Percentiles rank a stretch among this genome's conserved stretches.
Evolutionary conservation across 2,329 filamentous ascomycete genomes (phyloP).

Genomic region (Monosporascus sp.): DNA sequence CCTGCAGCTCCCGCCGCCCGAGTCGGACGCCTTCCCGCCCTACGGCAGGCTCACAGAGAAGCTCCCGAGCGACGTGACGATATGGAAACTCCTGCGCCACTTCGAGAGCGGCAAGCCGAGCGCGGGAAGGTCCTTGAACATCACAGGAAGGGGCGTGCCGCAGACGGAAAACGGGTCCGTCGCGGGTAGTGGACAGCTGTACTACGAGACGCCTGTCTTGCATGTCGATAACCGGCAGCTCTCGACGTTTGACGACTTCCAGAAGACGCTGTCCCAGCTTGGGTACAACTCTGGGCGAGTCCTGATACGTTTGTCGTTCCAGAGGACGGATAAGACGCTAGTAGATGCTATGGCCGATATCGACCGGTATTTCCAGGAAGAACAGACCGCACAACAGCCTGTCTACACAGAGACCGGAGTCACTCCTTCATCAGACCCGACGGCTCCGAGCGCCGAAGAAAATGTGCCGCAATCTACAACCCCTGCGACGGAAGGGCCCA

Average conservation of each 20-base stretch:
- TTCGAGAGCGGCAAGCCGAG: slow-evolving; percentile 75
- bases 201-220: slow-evolving; percentile 82
- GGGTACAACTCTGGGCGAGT: slow-evolving; percentile 82
- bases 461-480: neutral
- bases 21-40: slow-evolving; percentile 54
- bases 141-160: slow-evolving; percentile 78
- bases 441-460: neutral
- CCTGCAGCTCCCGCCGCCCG: slow-evolving; percentile 73
- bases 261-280: slow-evolving; percentile 82
- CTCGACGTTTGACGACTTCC: slow-evolving; percentile 71
- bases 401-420: slow-evolving; percentile 5
- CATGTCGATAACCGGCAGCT: slow-evolving; percentile 80
- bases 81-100: slow-evolving; percentile 87
- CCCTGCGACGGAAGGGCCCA: neutral
- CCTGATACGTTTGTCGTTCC: slow-evolving; percentile 72
- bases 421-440: slow-evolving; percentile 7
- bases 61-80: slow-evolving; percentile 77
- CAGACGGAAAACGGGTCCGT: slow-evolving; percentile 48
- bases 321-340: slow-evolving; percentile 68
- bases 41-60: slow-evolving; percentile 73
- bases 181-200: slow-evolving; percentile 66
- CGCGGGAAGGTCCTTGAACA: slow-evolving; percentile 60
- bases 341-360: slow-evolving; percentile 85
- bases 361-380: slow-evolving; percentile 62
- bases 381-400: slow-evolving; percentile 16